Percentiles rank a stretch among this genome's conserved stretches.
These are phyloP conservation scores for Kandelia obovata DNA, from an alignment of 345 rosid species.

Conservation along the genomic window DNA sequence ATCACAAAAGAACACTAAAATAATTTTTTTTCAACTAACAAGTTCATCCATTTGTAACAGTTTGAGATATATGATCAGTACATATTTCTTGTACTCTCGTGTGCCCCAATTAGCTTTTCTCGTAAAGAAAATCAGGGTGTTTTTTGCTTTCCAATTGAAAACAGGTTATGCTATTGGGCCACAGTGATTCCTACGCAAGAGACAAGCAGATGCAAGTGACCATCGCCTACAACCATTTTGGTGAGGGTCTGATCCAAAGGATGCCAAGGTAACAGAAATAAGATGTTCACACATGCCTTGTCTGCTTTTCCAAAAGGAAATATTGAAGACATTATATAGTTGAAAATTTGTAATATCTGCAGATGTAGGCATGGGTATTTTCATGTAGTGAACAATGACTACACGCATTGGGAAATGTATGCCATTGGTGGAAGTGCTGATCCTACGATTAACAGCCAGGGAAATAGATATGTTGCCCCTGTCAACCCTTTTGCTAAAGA, in stretches of 20 bases:
- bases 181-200: slow-evolving; percentile 22
- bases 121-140: no score
- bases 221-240: slow-evolving; percentile 29
- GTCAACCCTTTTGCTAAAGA: slow-evolving; percentile 22
- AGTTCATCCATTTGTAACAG: no score
- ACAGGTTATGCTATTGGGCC: slow-evolving; percentile 27
- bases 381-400: slow-evolving; percentile 30
- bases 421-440: slow-evolving; percentile 29
- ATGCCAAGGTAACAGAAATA: slow-evolving; percentile 24
- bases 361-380: slow-evolving; percentile 30
- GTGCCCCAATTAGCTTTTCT: no score
- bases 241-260: slow-evolving; percentile 28
- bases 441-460: slow-evolving; percentile 30
- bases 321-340: neutral
- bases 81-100: no score
- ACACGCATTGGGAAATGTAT: slow-evolving; percentile 31
- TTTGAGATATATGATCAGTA: no score
- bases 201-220: slow-evolving; percentile 28
- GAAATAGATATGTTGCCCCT: slow-evolving; percentile 26
- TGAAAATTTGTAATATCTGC: neutral
- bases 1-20: no score
- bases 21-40: no score
- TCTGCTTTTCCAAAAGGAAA: neutral
- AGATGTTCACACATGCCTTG: neutral
- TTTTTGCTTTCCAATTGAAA: neutral